phyloP scores from a whole-genome alignment of 345 rosid genomes.

The Murraya koenigii region DNA sequence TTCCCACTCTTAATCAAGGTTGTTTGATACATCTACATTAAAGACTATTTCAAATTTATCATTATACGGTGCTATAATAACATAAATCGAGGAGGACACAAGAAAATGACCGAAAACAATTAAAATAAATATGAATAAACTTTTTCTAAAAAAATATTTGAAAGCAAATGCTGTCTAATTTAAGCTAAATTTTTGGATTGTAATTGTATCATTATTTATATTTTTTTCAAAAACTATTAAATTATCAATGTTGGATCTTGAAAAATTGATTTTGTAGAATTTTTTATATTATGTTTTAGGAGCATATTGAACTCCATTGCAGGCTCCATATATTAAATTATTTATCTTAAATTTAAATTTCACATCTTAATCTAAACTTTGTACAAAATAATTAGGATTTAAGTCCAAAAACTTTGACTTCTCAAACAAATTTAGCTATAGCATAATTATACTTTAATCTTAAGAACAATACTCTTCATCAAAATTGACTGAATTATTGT shows the following conservation, averaged over 20 bases:
- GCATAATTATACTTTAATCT: background rate
- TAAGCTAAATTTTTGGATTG: no score
- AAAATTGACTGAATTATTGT: background rate
- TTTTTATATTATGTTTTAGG: background rate
- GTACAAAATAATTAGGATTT: background rate
- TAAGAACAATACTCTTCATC: background rate
- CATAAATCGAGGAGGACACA: background rate
- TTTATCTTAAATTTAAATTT: background rate
- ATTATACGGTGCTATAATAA: background rate
- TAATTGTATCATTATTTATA: no score
- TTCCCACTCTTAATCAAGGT: no score
- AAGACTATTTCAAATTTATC: no score
- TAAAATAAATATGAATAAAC: background rate
- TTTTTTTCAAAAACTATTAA: background rate
- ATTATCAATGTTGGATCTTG: background rate
- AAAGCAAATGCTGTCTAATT: no score
- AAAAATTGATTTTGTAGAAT: background rate
- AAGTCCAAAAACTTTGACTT: background rate
- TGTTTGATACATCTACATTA: no score
- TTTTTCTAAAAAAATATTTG: background rate
- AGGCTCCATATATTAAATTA: background rate
- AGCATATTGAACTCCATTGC: background rate
- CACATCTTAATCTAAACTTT: background rate
- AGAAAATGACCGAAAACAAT: background rate
- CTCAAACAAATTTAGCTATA: background rate